Evolutionary conservation across 768 basidiomycete genomes (phyloP).

Genomic region (Naganishia onofrii): DNA sequence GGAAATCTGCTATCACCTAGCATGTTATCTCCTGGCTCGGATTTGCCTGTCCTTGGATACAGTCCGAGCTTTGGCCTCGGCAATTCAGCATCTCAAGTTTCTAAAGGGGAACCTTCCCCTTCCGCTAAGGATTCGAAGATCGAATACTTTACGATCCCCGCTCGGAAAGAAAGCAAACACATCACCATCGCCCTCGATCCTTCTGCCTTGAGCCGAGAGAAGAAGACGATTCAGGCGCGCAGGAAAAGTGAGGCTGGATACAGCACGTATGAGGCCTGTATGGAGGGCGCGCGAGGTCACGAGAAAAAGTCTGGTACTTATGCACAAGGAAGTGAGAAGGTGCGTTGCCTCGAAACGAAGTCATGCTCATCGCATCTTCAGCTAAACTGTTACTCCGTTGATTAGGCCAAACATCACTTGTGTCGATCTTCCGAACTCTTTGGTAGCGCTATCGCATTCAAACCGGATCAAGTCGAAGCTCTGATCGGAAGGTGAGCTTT

Average conservation of each 20-base stretch:
- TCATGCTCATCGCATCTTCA: neutral
- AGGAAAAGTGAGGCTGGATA: conserved; percentile 27
- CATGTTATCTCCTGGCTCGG: conserved; percentile 22
- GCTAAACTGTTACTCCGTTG: neutral
- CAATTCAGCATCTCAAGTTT: conserved; percentile 18
- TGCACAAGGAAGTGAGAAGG: conserved; percentile 45
- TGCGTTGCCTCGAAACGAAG: neutral
- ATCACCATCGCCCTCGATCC: conserved; percentile 7
- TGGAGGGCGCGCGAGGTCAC: conserved; percentile 48
- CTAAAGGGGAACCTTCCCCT: neutral
- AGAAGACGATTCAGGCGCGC: conserved; percentile 2
- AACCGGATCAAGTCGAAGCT: conserved; percentile 38
- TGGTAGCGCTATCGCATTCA: conserved; percentile 36
- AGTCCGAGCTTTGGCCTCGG: neutral
- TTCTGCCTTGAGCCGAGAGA: neutral
- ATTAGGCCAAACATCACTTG: conserved; percentile 47
- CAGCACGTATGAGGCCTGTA: conserved; percentile 41
- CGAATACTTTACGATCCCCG: neutral
- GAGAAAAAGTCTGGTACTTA: conserved; percentile 45
- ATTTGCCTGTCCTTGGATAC: conserved; percentile 26
- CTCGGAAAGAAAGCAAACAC: conserved; percentile 7
- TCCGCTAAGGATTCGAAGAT: neutral
- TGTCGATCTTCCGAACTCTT: conserved; percentile 47
- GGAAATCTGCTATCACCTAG: conserved; percentile 30
- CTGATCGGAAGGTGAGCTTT: conserved; percentile 40